A percentile compares a stretch with the other conserved stretches of the same genome.
phyloP scores from a whole-genome alignment of 2,329 filamentous ascomycete species.

The Lecanicillium sp. region DNA sequence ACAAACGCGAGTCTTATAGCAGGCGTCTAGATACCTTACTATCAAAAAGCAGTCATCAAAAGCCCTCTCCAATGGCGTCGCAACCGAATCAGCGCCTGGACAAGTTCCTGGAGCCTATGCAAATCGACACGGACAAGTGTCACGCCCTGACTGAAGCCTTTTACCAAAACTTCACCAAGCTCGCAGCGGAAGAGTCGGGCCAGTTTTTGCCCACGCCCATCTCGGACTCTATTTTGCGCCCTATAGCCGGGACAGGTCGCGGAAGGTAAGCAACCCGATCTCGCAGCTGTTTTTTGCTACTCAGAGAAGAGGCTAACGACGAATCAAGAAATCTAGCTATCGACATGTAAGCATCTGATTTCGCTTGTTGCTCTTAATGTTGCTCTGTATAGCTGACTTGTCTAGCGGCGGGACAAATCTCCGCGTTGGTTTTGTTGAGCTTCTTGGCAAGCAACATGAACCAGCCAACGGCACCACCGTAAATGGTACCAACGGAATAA shows the following conservation, averaged over 20 bases:
- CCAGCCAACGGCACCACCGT: slow-evolving; percentile 10
- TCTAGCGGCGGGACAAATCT: slow-evolving; percentile 59
- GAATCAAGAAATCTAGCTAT: slow-evolving; percentile 47
- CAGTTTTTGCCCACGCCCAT: slow-evolving; percentile 56
- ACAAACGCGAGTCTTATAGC: no score
- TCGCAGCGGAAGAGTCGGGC: slow-evolving; percentile 43
- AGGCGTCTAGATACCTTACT: no score
- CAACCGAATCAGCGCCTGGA: slow-evolving; percentile 16
- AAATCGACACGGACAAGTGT: slow-evolving; percentile 36
- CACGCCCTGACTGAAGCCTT: slow-evolving; percentile 40
- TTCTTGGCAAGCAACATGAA: slow-evolving; percentile 31
- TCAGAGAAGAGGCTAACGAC: neutral
- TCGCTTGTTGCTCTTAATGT: slow-evolving; percentile 10
- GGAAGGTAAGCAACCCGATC: slow-evolving; percentile 36
- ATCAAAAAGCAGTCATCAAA: neutral
- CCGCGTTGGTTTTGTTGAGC: slow-evolving; percentile 58
- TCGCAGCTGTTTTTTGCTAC: neutral
- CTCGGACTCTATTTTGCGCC: slow-evolving; percentile 48
- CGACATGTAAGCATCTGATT: slow-evolving; percentile 47
- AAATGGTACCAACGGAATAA: slow-evolving; percentile 10
- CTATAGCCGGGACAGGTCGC: slow-evolving; percentile 30
- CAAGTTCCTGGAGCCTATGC: slow-evolving; percentile 43
- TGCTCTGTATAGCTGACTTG: slow-evolving; percentile 14
- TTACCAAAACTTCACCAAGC: slow-evolving; percentile 33
- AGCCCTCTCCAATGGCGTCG: slow-evolving; percentile 15